Percentiles rank a stretch among this genome's conserved stretches.
Evolutionary conservation across 176 grass and related monocot genomes (phyloP).

Genomic region (Oryza glumipatula): DNA sequence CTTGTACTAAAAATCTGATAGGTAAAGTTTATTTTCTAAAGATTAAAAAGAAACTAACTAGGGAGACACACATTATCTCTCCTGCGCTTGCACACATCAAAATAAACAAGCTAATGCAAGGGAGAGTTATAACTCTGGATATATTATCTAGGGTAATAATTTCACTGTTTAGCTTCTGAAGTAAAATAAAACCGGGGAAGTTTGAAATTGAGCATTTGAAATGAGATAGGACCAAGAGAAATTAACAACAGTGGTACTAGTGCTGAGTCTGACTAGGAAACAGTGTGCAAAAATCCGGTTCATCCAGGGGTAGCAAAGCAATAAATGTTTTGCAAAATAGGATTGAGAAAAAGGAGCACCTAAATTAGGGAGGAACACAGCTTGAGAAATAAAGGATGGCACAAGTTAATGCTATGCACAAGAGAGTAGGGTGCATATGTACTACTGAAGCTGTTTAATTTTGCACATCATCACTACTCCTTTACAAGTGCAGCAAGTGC

Average conservation of each 20-base stretch:
- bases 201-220: not conserved
- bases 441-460: not conserved
- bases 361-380: slow-evolving; percentile 7
- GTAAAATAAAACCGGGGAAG: not conserved
- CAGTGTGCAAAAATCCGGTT: slow-evolving; percentile 26
- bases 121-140: not conserved
- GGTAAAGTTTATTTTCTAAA: not conserved
- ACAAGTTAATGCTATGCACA: slow-evolving; percentile 34
- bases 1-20: too few species aligned
- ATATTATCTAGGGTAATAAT: not conserved
- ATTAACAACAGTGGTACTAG: not conserved
- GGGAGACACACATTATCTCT: not conserved
- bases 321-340: slow-evolving; percentile 19
- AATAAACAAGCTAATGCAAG: not conserved
- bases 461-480: not conserved
- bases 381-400: slow-evolving; percentile 45
- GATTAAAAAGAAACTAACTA: not conserved
- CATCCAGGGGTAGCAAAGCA: slow-evolving; percentile 19
- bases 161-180: not conserved
- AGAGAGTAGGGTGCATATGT: not conserved
- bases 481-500: slow-evolving; percentile 31
- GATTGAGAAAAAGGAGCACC: not conserved
- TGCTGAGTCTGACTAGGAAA: not conserved
- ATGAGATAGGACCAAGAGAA: not conserved
- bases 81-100: not conserved